Base-by-base conservation (phyloP, 78 protist species). In the Emiliania huxleyi region DNA sequence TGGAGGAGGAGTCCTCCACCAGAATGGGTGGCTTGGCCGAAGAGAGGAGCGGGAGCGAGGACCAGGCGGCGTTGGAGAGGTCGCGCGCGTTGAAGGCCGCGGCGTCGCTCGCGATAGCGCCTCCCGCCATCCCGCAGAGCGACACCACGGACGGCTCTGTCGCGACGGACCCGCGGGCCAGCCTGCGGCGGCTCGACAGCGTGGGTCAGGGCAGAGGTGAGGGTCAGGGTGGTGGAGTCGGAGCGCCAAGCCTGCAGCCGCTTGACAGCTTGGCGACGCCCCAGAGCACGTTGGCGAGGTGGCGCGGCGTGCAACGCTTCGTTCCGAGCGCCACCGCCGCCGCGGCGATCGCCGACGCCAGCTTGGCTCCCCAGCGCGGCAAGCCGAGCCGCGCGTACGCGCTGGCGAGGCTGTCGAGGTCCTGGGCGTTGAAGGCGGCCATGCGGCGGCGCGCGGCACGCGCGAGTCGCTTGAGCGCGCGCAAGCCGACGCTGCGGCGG, bases 11-110 rank as follows among this genome's bases (percentile, higher is more conserved):
- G n/a, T n/a, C n/a, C n/a, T n/a, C n/a, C 26, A 49, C 26, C 26
- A 12, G 5, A 5, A 73, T 23, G 43, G 11, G 3, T 1, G 2
- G 75, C 75, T 8, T 21, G 75, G 3, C n/a, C 75, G 33, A 4
- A 15, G 37, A 3, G 23, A 4, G 29, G 33, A 62, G 75, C 37
- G 23, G 3, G n/a, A 21, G n/a, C n/a, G n/a, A 37, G 38, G 43
- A 71, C 91, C 91, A 87, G 44, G 91, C 91, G 23, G 75, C 91
- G 73, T 87, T 87, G 91, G 69, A 6, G 33, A 87, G 73, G 44
- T 87, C 91, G 38, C 69, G 55, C 46, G 56, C 23, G 69, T 35
- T 49, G 73, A 49, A 52, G 29, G 26, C 38, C 2, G 3, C 52
- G 29, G 18, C 25, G 21, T 8, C 40, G 43, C 29, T 25, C 89